Percentiles rank a stretch among this genome's conserved stretches.
phyloP scores from a whole-genome alignment of 257 asterid genomes.

The Voacanga thouarsii region DNA sequence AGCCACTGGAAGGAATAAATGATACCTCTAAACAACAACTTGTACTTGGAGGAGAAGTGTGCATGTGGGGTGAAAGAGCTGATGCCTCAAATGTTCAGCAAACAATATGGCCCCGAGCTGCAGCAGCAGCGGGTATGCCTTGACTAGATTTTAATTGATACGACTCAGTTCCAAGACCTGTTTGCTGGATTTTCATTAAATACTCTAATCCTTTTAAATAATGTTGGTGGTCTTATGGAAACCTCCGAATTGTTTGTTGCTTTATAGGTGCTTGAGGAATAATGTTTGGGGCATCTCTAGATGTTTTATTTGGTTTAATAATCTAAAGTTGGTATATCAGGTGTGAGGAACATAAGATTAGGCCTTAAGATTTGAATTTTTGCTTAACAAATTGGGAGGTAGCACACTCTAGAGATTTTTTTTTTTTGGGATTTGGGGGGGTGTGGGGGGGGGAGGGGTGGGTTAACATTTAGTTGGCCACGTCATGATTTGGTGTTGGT shows the following conservation, averaged over 20 bases:
- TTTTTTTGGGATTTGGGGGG: no score
- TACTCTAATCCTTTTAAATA: not conserved
- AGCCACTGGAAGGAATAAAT: constrained; percentile 67
- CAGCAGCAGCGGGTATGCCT: constrained; percentile 84
- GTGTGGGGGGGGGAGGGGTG: no score
- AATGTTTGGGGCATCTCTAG: not conserved
- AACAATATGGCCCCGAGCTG: constrained; percentile 99
- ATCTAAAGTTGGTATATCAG: not conserved
- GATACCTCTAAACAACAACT: constrained; percentile 61
- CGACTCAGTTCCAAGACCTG: not conserved
- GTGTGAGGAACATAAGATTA: not conserved
- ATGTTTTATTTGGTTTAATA: not conserved
- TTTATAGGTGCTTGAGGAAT: not conserved
- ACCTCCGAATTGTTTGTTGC: not conserved
- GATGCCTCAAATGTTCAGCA: constrained; percentile 85
- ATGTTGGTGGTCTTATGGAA: not conserved
- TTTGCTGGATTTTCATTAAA: not conserved
- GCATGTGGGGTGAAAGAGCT: constrained; percentile 91
- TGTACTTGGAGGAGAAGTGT: constrained; percentile 92
- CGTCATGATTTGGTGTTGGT: no score
- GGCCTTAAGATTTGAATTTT: not conserved
- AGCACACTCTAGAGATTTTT: no score
- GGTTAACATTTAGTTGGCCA: not conserved
- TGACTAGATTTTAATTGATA: not conserved
- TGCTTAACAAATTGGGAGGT: no score